Percentiles rank a stretch among this genome's conserved stretches.
Evolutionary conservation across 139 green algal species (phyloP).

Genomic region (Coccomyxa sp.): DNA sequence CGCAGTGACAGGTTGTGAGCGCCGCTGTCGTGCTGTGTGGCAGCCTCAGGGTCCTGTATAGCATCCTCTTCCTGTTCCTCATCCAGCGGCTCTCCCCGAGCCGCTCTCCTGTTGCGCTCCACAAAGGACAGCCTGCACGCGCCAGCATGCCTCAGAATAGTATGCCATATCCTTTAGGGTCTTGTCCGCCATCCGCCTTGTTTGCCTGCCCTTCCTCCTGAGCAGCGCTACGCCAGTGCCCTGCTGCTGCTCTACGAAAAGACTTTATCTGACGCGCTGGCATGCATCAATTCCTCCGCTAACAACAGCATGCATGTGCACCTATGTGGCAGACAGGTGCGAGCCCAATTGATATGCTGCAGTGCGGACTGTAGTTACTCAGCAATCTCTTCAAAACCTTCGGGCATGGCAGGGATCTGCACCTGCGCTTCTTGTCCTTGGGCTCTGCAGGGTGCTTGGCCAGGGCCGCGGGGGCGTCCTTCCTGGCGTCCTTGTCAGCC

Average conservation of each 20-base stretch:
- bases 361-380: background rate
- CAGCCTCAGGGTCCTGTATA: background rate
- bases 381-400: background rate
- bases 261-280: too few relatives aligned
- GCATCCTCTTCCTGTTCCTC: background rate
- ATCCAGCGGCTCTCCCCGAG: background rate
- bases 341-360: background rate
- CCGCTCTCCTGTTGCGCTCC: background rate
- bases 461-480: background rate
- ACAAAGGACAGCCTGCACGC: background rate
- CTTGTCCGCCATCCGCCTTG: background rate
- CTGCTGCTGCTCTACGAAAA: too few relatives aligned
- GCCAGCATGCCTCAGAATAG: background rate
- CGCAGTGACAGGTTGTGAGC: background rate
- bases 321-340: background rate
- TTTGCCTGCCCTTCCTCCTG: background rate
- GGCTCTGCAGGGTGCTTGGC: background rate
- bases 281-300: background rate
- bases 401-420: background rate
- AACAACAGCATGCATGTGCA: background rate
- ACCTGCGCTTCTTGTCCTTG: background rate
- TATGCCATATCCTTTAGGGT: background rate
- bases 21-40: background rate
- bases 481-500: constrained; percentile 12
- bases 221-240: background rate